Evolutionary conservation across 176 grass and related monocot genomes (phyloP), one percentile per base, ranked within the genome.

Genomic region (Coix lacrymajobi): DNA sequence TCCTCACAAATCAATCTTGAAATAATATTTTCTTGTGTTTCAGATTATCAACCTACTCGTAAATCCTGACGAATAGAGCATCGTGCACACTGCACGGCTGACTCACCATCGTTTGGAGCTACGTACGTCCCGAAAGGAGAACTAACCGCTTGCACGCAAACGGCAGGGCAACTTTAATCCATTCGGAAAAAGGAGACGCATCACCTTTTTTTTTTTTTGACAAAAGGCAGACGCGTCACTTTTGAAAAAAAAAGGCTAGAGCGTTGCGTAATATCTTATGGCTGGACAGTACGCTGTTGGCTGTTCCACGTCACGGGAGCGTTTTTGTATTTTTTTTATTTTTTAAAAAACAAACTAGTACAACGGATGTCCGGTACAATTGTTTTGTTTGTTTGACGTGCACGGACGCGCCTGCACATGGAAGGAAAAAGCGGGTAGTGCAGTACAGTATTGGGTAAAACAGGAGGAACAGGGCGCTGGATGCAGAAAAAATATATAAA

Each of bases 321-420:
- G 75, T 7, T 28, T 66, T 58, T 24, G 67, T 13, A 25, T 61
- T 58, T 79, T 20, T 4, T 4, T 33, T 33, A 5, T 30, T 1
- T 36, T n/a, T 78, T 1, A 32, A 77, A 44, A 26, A 2, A 25
- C n/a, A 20, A 51, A 7, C 13, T 4, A 46, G 19, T 54, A 54
- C 51, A 58, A 25, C 11, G n/a, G 41, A 11, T 34, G 70, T 40
- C 57, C 33, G 73, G 57, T 66, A 75, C 67, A 36, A 26, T 48
- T 34, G 73, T 1, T 64, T 1, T 64, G 56, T 9, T 24, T 73
- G 68, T 43, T 54, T 19, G 56, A 56, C 56, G 44, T 52, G 67
- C 73, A 73, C 22, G 2, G 6, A 8, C 75, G 85, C n/a, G 86
- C 19, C 20, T 14, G 86, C 86, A 84, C 86, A 73, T 57, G 80